Percentiles rank a stretch among this genome's conserved stretches.
Evolutionary conservation across 176 grass and related monocot species (phyloP).

Genomic region (Triticum aestivum): DNA sequence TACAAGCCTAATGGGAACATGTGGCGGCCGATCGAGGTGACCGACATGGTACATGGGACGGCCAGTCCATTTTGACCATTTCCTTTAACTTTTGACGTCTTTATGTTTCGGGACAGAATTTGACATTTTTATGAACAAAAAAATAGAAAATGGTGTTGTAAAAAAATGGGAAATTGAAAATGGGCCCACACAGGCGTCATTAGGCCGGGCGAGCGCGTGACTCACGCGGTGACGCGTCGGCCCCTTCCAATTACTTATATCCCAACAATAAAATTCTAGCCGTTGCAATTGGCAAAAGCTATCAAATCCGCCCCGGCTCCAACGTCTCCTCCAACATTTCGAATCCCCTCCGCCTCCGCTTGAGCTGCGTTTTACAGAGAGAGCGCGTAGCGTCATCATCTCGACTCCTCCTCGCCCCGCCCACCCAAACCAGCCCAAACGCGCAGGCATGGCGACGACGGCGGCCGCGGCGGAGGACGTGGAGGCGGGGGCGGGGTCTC

Average conservation of each 20-base stretch:
- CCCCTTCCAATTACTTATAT: not conserved
- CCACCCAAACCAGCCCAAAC: not conserved
- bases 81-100: no score
- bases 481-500: conserved; percentile 15
- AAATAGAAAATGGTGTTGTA: no score
- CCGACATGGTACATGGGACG: no score
- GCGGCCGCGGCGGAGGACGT: not conserved
- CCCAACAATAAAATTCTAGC: not conserved
- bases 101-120: no score
- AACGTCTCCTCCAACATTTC: conserved; percentile 21
- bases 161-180: not conserved
- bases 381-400: not conserved
- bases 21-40: no score
- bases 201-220: not conserved
- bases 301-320: not conserved
- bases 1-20: no score
- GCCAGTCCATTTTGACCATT: no score
- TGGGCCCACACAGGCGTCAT: not conserved
- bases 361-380: not conserved
- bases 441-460: conserved; percentile 3
- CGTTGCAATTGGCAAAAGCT: conserved; percentile 15
- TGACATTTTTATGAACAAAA: no score
- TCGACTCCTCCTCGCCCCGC: not conserved
- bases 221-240: not conserved
- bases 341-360: not conserved